Base-by-base conservation (phyloP, 2,329 filamentous ascomycete genomes). In the Pseudogymnoascus pannorum region DNA sequence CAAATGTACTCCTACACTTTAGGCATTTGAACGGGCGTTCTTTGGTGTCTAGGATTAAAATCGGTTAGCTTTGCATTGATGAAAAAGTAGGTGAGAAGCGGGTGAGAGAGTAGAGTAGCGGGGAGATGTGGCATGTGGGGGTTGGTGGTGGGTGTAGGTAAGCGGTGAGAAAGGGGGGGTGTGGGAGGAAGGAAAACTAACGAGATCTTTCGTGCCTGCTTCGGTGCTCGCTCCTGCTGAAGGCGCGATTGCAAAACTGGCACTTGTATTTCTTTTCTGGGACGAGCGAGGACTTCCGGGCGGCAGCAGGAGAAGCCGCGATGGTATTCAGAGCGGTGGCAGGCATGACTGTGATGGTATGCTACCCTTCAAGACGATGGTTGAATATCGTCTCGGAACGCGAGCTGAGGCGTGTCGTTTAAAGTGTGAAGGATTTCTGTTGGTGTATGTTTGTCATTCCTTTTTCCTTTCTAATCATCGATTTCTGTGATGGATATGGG, bases 181-280 rank as follows among this genome's bases (percentile, higher is more conserved):
- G 26, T 51, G 54, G 26, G 58, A 57, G 58, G 63, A 58, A 63
- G 63, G 57, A 64, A 61, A 65, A 93, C 93, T 82, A 94, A 97
- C 94, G 94, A 75, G 92, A 96, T 78, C 94, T 85, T 78, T 99
- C 94, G 77, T 99, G 94, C 77, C 94, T 85, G 78, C 92, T 97
- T 70, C 94, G 86, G 77, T 99, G 94, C 77, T 99, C 94, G 76
- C 92, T 96, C 75, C 94, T 84, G 79, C 92, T 97, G 76, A 99
- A 99, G 66, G 94, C 94, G 76, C 94, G 85, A 78, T 92, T 92
- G 81, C 94, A 97, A 77, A 96, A 97, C 81, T 96, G 92, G 80
- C 94, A 99, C 77, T 97, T 97, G 86, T 99, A 99, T 78, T 97
- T 96, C 81, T 95, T 93, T 81, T 97, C 94, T 61, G 92, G 91